phyloP scores from a whole-genome alignment of 2,329 filamentous ascomycete species.

The Epichloe elymi region DNA sequence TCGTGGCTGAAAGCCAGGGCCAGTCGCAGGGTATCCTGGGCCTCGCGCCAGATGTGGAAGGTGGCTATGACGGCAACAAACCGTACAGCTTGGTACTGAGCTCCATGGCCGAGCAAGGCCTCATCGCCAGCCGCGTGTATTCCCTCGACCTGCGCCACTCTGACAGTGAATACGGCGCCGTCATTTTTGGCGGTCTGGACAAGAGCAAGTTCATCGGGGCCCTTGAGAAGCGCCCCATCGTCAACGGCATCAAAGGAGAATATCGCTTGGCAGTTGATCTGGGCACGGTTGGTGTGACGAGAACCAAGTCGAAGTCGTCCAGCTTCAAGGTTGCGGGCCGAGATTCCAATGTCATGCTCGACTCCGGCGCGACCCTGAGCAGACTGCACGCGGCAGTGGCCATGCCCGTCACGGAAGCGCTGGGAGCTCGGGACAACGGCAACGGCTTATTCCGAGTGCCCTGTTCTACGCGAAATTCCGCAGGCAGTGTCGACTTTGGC shows the following conservation, averaged over 20 bases:
- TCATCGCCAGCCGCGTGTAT: constrained; percentile 37
- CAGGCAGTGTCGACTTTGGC: constrained; percentile 34
- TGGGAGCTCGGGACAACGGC: constrained; percentile 26
- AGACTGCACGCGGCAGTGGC: constrained; percentile 31
- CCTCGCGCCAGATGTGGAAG: constrained; percentile 28
- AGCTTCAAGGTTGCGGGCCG: constrained; percentile 14
- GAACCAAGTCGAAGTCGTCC: constrained; percentile 10
- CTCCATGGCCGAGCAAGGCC: constrained; percentile 30
- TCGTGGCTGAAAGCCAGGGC: constrained; percentile 30
- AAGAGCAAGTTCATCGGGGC: constrained; percentile 36
- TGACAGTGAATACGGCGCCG: constrained; percentile 29
- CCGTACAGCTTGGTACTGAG: constrained; percentile 43
- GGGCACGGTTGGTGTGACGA: constrained; percentile 18
- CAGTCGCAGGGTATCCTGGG: constrained; percentile 40
- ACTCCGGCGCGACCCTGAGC: constrained; percentile 38
- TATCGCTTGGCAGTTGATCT: constrained; percentile 24
- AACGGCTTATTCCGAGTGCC: constrained; percentile 31
- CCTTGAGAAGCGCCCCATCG: constrained; percentile 29
- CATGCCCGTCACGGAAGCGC: constrained; percentile 27
- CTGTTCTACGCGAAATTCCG: constrained; percentile 24
- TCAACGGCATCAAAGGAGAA: constrained; percentile 23
- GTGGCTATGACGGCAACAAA: constrained; percentile 22
- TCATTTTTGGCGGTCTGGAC: constrained; percentile 42
- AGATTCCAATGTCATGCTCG: constrained; percentile 33
- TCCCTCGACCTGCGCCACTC: constrained; percentile 35